Percentiles rank a stretch among this genome's conserved stretches.
These are phyloP conservation scores for Dysphania ambrosioides DNA, from an alignment of 148 eudicot genomes.

Conservation along the genomic window DNA sequence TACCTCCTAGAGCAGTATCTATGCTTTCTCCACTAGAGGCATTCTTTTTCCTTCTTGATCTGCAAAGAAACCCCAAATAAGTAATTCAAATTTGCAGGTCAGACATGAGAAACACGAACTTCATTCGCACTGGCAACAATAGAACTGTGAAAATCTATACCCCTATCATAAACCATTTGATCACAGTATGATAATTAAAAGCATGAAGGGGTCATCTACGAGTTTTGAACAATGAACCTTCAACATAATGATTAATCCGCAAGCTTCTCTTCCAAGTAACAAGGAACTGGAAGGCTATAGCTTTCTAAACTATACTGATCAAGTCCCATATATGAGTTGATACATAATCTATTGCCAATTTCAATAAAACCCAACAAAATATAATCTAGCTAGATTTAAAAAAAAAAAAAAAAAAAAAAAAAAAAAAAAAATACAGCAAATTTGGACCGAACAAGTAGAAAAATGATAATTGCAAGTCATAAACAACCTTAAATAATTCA, in stretches of 20 bases:
- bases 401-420: background rate
- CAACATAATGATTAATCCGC: background rate
- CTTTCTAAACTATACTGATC: background rate
- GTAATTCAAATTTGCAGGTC: background rate
- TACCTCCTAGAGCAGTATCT: conserved; percentile 44
- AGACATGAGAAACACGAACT: background rate
- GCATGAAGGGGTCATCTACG: background rate
- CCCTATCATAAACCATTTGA: background rate
- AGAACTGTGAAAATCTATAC: background rate
- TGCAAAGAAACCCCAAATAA: conserved; percentile 21
- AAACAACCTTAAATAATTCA: background rate
- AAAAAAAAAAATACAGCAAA: background rate
- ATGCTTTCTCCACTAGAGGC: conserved; percentile 45
- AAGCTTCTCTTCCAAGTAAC: no score
- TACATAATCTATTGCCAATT: background rate
- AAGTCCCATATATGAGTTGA: no score
- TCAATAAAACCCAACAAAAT: background rate
- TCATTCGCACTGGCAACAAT: background rate
- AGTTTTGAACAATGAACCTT: background rate
- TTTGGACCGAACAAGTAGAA: background rate
- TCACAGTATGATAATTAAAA: conserved; percentile 1
- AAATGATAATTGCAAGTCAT: background rate
- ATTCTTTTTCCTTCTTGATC: conserved; percentile 52
- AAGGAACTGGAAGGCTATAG: no score
- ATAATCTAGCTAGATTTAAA: background rate